These are phyloP conservation scores for Diplocarpon rosae DNA, from an alignment of 2,329 filamentous ascomycete species.

Conservation along the genomic window DNA sequence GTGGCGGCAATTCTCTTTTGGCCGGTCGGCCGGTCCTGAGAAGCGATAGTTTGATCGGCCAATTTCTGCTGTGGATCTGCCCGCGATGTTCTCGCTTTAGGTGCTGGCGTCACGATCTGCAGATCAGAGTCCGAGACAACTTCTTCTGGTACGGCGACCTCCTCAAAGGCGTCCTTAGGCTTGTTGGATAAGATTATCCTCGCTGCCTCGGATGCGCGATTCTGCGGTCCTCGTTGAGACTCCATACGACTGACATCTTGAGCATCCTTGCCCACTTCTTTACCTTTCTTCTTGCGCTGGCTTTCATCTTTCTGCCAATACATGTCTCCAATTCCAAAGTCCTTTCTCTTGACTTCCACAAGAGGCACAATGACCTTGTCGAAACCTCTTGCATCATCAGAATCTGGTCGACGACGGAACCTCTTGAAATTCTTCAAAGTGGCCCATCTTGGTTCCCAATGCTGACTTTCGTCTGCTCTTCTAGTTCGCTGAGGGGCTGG, in stretches of 20 bases:
- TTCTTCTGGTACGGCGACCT: neutral
- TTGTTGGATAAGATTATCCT: conserved; percentile 2
- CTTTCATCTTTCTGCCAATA: conserved; percentile 39
- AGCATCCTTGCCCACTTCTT: conserved; percentile 17
- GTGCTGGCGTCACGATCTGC: conserved; percentile 5
- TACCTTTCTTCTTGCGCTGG: conserved; percentile 26
- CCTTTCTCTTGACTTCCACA: conserved; percentile 47
- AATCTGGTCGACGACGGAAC: conserved; percentile 54
- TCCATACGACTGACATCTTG: conserved; percentile 9
- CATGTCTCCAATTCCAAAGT: conserved; percentile 46
- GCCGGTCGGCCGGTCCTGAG: conserved; percentile 5
- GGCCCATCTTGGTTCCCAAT: conserved; percentile 88
- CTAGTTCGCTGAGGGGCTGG: conserved; percentile 18
- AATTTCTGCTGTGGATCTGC: conserved; percentile 6
- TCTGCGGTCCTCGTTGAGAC: conserved; percentile 2
- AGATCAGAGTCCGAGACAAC: conserved; percentile 9
- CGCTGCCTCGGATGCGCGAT: conserved; percentile 5
- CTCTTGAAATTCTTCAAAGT: conserved; percentile 93
- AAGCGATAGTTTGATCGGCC: conserved; percentile 9
- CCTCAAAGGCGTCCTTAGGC: conserved; percentile 5
- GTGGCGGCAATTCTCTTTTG: conserved; percentile 19
- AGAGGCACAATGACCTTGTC: conserved; percentile 44
- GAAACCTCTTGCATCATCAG: conserved; percentile 25
- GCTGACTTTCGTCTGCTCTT: conserved; percentile 37
- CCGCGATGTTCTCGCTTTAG: neutral